phyloP scores from a whole-genome alignment of 1,284 basidiomycete genomes.

The Inonotus hispidus region DNA sequence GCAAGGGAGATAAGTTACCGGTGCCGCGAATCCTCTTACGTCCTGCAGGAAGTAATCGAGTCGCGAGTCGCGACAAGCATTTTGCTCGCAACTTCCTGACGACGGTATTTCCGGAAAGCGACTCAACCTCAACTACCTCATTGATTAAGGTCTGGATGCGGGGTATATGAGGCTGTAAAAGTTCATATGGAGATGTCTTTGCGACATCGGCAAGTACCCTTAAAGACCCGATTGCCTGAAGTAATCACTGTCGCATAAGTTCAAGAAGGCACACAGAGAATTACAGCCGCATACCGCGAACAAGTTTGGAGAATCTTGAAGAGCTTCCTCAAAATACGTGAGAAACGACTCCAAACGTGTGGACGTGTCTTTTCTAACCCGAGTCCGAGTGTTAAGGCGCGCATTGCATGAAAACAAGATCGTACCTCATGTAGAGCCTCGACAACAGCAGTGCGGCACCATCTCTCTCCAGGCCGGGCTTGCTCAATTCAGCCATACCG shows the following conservation, averaged over 20 bases:
- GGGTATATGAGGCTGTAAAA: conserved; percentile 40
- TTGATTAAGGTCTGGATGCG: conserved; percentile 41
- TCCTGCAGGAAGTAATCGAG: conserved; percentile 56
- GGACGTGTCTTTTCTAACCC: conserved; percentile 58
- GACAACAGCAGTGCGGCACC: conserved; percentile 71
- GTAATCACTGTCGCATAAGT: background rate
- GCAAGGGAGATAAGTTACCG: conserved; percentile 32
- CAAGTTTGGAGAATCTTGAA: conserved; percentile 36
- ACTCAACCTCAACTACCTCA: conserved; percentile 34
- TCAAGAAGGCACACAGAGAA: background rate
- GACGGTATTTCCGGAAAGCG: conserved; percentile 50
- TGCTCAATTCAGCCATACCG: conserved; percentile 56
- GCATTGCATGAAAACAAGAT: background rate
- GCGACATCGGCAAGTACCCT: conserved; percentile 71
- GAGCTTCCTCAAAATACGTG: conserved; percentile 33
- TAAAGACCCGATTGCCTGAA: conserved; percentile 63
- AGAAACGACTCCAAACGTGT: conserved; percentile 51
- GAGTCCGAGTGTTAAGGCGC: conserved; percentile 16
- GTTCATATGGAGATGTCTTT: conserved; percentile 59
- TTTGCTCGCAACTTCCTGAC: conserved; percentile 66
- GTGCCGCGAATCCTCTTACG: conserved; percentile 3
- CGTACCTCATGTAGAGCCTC: conserved; percentile 71
- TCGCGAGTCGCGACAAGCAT: conserved; percentile 54
- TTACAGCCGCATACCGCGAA: conserved; percentile 43
- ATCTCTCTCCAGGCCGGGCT: conserved; percentile 78